Conservation (phyloP, 2,329 filamentous ascomycete genomes). For the Cladosporium cucumerinum region DNA sequence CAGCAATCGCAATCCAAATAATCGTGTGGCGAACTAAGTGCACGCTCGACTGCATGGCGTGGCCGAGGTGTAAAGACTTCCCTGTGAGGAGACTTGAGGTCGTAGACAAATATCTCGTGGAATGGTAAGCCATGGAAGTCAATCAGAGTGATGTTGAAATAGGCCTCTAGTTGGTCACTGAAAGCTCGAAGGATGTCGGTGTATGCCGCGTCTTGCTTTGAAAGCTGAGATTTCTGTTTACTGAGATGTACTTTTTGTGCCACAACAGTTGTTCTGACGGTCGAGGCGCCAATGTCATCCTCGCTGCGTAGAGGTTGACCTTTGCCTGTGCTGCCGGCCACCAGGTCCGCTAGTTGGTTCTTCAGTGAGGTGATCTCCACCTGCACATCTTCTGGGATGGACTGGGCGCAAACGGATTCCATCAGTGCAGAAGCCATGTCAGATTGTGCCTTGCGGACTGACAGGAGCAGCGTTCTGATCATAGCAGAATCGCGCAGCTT, state of each 20-base stretch:
- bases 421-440: conserved; percentile 49
- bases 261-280: conserved; percentile 72
- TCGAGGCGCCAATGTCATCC: conserved; percentile 67
- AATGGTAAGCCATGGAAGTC: conserved; percentile 55
- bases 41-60: conserved; percentile 67
- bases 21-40: conserved; percentile 69
- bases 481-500: conserved; percentile 53
- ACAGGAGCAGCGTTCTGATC: conserved; percentile 53
- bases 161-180: conserved; percentile 48
- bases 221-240: conserved; percentile 68
- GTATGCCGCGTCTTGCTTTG: conserved; percentile 67
- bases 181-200: conserved; percentile 62
- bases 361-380: conserved; percentile 14
- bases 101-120: conserved; percentile 73
- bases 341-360: conserved; percentile 25
- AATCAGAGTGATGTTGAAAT: conserved; percentile 47
- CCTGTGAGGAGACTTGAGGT: conserved; percentile 64
- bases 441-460: conserved; percentile 60
- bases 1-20: conserved; percentile 75
- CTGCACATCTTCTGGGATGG: not conserved
- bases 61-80: conserved; percentile 74
- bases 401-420: conserved; percentile 13
- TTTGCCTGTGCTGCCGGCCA: conserved; percentile 16
- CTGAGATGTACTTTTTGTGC: conserved; percentile 79
- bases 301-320: conserved; percentile 61